Conservation (phyloP, 495 filamentous ascomycete species). For the Apiosordaria backusii region DNA sequence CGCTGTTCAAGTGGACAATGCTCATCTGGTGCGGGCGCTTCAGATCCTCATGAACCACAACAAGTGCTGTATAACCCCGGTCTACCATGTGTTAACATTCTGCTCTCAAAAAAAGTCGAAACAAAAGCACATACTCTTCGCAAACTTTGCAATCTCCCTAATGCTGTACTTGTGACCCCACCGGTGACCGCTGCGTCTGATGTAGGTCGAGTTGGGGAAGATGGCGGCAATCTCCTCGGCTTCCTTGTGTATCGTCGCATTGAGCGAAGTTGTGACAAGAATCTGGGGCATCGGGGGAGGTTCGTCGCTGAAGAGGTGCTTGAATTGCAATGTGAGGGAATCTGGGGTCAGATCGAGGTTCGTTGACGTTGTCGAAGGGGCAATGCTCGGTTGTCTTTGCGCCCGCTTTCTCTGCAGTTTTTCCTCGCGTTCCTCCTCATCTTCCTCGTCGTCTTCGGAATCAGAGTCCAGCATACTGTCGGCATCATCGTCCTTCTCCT, state of each 20-base stretch:
- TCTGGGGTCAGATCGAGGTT: conserved; percentile 69
- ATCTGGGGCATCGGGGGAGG: conserved; percentile 65
- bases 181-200: conserved; percentile 74
- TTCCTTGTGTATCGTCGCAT: conserved; percentile 81
- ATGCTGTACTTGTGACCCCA: conserved; percentile 83
- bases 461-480: conserved; percentile 27
- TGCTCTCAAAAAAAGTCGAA: not conserved
- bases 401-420: conserved; percentile 47
- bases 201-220: conserved; percentile 83
- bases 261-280: conserved; percentile 81
- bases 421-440: conserved; percentile 27
- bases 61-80: conserved; percentile 71
- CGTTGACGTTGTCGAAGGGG: conserved; percentile 63
- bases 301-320: conserved; percentile 70
- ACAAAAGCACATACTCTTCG: conserved; percentile 41
- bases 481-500: conserved; percentile 43
- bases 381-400: conserved; percentile 47
- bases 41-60: conserved; percentile 79
- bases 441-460: conserved; percentile 22
- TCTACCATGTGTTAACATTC: conserved; percentile 30
- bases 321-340: conserved; percentile 69
- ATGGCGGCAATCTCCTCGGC: conserved; percentile 70
- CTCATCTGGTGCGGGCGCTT: conserved; percentile 75
- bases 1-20: conserved; percentile 65
- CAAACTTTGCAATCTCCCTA: conserved; percentile 84